Evolutionary conservation across 2,329 filamentous ascomycete genomes (phyloP).

Genomic region (Penicillium sp.): DNA sequence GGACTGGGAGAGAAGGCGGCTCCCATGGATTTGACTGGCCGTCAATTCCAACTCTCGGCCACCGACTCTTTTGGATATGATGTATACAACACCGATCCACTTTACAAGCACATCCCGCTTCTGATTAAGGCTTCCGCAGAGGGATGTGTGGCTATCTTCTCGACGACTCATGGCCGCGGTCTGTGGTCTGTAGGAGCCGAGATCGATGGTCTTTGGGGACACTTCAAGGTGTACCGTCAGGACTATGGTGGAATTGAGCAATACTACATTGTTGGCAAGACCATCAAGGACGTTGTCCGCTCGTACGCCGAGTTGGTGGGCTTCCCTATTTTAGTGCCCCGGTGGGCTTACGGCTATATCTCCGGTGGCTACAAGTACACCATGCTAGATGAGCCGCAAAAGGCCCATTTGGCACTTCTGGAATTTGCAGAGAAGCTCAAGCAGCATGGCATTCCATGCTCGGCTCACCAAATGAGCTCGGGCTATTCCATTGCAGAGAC

Average conservation of each 20-base stretch:
- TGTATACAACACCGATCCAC: constrained; percentile 66
- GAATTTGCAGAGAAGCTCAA: constrained; percentile 62
- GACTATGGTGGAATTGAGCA: constrained; percentile 71
- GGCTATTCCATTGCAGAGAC: constrained; percentile 69
- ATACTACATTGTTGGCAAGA: constrained; percentile 67
- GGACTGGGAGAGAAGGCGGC: constrained; percentile 72
- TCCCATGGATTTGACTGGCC: constrained; percentile 69
- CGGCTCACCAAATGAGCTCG: constrained; percentile 70
- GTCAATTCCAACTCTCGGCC: constrained; percentile 65
- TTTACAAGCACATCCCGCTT: constrained; percentile 75
- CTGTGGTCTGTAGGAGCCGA: constrained; percentile 68
- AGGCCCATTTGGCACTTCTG: constrained; percentile 56
- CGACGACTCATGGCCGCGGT: constrained; percentile 63
- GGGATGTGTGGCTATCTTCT: constrained; percentile 68
- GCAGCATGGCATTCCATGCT: constrained; percentile 67
- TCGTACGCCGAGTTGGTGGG: constrained; percentile 68
- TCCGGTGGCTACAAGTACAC: constrained; percentile 66
- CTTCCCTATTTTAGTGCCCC: constrained; percentile 65
- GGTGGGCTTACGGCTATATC: constrained; percentile 73
- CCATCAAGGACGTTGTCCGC: constrained; percentile 64
- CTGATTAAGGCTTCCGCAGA: constrained; percentile 66
- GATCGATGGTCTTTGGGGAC: constrained; percentile 74
- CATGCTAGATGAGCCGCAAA: constrained; percentile 56
- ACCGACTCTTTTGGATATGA: constrained; percentile 75
- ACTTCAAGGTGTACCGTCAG: constrained; percentile 72